Evolutionary conservation across 1,284 basidiomycete genomes (phyloP).

Genomic region (Pisolithus thermaeus): DNA sequence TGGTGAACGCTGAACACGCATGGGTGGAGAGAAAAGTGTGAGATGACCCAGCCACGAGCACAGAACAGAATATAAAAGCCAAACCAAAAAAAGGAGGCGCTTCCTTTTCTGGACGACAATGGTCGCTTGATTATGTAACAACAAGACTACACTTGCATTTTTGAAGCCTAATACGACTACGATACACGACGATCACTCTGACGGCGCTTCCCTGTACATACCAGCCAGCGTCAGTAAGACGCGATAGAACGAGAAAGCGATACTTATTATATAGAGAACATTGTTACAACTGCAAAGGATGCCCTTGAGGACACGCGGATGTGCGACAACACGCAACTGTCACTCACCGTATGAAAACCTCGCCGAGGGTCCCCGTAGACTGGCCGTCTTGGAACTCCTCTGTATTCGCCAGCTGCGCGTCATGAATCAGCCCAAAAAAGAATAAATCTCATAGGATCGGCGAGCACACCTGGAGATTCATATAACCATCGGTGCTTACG

Average conservation of each 20-base stretch:
- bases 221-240: constrained; percentile 22
- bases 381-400: constrained; percentile 98
- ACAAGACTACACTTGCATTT: neutral
- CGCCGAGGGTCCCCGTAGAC: constrained; percentile 93
- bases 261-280: constrained; percentile 88
- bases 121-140: neutral
- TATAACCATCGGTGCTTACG: constrained; percentile 97
- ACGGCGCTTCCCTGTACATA: constrained; percentile 64
- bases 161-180: neutral
- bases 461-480: constrained; percentile 89
- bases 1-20: constrained; percentile 17
- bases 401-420: constrained; percentile 84
- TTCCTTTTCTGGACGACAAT: constrained; percentile 20
- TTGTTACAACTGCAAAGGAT: constrained; percentile 67
- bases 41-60: neutral
- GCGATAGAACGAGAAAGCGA: constrained; percentile 21
- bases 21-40: neutral
- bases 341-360: constrained; percentile 93
- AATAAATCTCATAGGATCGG: neutral
- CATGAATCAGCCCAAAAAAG: constrained; percentile 1
- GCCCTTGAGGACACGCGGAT: constrained; percentile 1
- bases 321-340: neutral
- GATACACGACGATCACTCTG: constrained; percentile 28
- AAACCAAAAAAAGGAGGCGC: constrained; percentile 15
- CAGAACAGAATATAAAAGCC: neutral